Base-by-base conservation (phyloP, 768 basidiomycete species). In the Leucocoprinus leucothites region DNA sequence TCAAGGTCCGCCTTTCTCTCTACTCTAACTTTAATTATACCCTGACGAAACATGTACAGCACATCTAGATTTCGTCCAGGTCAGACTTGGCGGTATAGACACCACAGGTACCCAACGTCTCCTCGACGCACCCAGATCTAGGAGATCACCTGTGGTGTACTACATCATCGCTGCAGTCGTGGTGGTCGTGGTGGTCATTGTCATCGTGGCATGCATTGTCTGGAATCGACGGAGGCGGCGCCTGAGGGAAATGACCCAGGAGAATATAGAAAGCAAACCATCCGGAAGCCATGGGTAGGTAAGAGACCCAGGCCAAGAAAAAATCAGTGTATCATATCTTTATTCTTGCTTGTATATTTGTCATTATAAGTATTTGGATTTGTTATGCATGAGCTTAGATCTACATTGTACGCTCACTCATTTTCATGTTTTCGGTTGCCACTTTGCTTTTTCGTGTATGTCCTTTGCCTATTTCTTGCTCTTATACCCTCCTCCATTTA, bases 51-150 rank as follows among this genome's bases (percentile, higher is more conserved):
- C 34, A 46, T 21, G 28, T 14, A 19, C 58, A 71, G 69, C 72
- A 4, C 74, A 81, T 60, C 21, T 56, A 18, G 71, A 71, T 58
- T 73, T 75, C 58, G 71, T 75, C 16, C 60, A 67, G 40, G 59
- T 67, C 25, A 66, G 71, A 9, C 59, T 74, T 28, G 67, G 63
- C 53, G 69, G 74, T 16, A 36, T 64, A 45, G 69, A 74, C 55
- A 67, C 67, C 1, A 66, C 67, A 8, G 26, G 38, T 7, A n/a
- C 16, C 50, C 35, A 35, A 35, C 7, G 14, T 14, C 35, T 35
- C 35, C 7, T 35, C 35, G 16, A 47, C n/a, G n/a, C 16, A 47
- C 3, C 22, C 26, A 26, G 42, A 36, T 49, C 47, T 14, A 34
- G 36, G 31, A 19, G 31, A 9, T 55, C 48, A 19, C 45, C 49